phyloP scores from a whole-genome alignment of 163 green algal genomes.

The Scenedesmus sp. region DNA sequence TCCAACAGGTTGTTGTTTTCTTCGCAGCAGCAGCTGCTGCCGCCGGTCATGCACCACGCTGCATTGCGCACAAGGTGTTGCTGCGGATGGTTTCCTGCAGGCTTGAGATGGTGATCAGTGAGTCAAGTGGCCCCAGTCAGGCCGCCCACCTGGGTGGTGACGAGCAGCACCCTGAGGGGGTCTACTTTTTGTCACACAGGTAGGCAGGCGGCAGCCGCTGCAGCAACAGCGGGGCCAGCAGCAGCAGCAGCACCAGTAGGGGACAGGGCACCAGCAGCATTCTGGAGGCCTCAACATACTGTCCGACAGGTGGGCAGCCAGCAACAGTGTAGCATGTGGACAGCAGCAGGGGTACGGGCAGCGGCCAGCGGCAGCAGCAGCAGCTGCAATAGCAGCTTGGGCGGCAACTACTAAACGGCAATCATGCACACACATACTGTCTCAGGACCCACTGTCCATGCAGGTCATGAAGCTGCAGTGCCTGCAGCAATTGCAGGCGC shows the following conservation, averaged over 20 bases:
- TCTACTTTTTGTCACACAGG: constrained; percentile 27
- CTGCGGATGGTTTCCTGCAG: constrained; percentile 18
- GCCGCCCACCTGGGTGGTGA: constrained; percentile 25
- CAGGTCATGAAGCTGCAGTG: not conserved
- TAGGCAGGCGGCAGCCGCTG: not conserved
- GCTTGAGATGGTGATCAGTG: constrained; percentile 67
- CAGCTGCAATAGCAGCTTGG: too few relatives aligned
- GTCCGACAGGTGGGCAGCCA: not conserved
- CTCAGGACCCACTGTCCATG: too few relatives aligned
- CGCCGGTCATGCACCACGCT: not conserved
- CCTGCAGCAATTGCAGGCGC: not conserved
- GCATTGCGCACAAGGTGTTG: not conserved
- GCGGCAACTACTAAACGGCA: too few relatives aligned
- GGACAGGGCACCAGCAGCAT: too few relatives aligned
- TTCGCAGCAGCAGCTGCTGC: not conserved
- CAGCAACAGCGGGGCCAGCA: not conserved
- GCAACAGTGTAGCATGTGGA: not conserved
- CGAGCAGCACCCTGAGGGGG: constrained; percentile 20
- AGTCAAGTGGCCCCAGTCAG: constrained; percentile 30
- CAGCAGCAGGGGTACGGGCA: not conserved
- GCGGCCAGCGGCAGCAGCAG: not conserved
- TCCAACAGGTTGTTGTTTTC: too few relatives aligned
- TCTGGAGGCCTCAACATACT: too few relatives aligned
- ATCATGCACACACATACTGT: too few relatives aligned
- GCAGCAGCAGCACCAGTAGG: not conserved